Evolutionary conservation across 495 filamentous ascomycete genomes (phyloP).

Genomic region (Trichoderma gamsii): DNA sequence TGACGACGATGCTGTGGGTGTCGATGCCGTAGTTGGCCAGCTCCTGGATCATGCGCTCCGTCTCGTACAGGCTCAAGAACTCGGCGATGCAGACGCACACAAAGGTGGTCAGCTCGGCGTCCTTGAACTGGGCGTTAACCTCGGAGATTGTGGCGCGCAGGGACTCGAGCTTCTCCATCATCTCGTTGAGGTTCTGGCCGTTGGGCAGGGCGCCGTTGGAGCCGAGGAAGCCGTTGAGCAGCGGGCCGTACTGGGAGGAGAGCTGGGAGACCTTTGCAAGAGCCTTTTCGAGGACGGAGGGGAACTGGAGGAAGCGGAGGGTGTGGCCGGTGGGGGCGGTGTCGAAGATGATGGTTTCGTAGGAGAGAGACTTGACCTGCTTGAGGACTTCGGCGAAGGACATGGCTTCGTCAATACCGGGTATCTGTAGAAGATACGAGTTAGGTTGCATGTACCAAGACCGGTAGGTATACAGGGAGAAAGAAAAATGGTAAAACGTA

Average conservation of each 20-base stretch:
- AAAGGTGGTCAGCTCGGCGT: conserved; percentile 92
- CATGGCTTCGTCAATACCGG: conserved; percentile 98
- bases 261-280: conserved; percentile 93
- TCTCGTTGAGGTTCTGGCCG: conserved; percentile 81
- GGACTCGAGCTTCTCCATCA: conserved; percentile 89
- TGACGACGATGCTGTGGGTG: conserved; percentile 95
- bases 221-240: conserved; percentile 89
- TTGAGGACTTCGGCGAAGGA: conserved; percentile 98
- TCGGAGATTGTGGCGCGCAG: conserved; percentile 89
- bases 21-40: conserved; percentile 89
- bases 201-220: conserved; percentile 75
- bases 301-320: conserved; percentile 97
- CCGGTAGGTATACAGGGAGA: too few relatives aligned
- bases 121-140: conserved; percentile 97
- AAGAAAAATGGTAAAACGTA: conserved; percentile 30
- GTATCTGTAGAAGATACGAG: conserved; percentile 57
- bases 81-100: conserved; percentile 98
- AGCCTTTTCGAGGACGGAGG: conserved; percentile 95
- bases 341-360: conserved; percentile 98
- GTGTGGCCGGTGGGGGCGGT: conserved; percentile 99
- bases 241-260: conserved; percentile 87
- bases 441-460: conserved; percentile 18
- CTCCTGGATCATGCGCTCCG: conserved; percentile 99
- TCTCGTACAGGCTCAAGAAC: conserved; percentile 96
- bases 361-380: conserved; percentile 98